These are phyloP conservation scores for Gymnopilus junonius DNA, from an alignment of 768 basidiomycete genomes.

Conservation along the genomic window DNA sequence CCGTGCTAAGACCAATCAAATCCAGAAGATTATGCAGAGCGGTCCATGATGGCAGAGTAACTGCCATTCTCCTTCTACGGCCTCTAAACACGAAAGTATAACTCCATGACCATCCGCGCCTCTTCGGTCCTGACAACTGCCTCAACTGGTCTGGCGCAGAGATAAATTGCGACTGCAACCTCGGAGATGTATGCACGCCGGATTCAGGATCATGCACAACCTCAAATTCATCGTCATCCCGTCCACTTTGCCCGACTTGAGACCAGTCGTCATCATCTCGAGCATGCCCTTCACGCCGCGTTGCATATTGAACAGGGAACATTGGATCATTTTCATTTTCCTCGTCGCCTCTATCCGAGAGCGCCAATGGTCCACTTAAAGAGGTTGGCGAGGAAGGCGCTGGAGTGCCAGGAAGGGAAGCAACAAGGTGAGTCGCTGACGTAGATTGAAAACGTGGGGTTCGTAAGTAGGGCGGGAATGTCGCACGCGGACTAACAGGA, in stretches of 20 bases:
- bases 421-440: conserved; percentile 41
- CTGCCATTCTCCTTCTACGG: conserved; percentile 55
- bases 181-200: conserved; percentile 2
- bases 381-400: conserved; percentile 32
- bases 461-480: conserved; percentile 44
- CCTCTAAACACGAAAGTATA: conserved; percentile 62
- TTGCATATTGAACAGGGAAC: conserved; percentile 53
- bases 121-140: conserved; percentile 9
- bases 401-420: conserved; percentile 46
- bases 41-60: conserved; percentile 42
- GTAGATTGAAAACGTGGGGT: conserved; percentile 37
- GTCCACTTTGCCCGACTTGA: conserved; percentile 21
- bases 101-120: conserved; percentile 41
- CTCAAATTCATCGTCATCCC: conserved; percentile 12
- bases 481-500: conserved; percentile 42
- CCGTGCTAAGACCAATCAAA: conserved; percentile 18
- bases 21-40: conserved; percentile 27
- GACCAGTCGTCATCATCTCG: conserved; percentile 44
- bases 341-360: conserved; percentile 38
- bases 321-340: conserved; percentile 57
- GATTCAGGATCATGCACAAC: conserved; percentile 11
- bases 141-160: conserved; percentile 37
- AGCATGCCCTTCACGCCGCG: conserved; percentile 39
- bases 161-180: conserved; percentile 36
- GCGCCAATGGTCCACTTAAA: conserved; percentile 31